Evolutionary conservation across 1,284 basidiomycete species (phyloP), one percentile per base, ranked within the genome.

Genomic region (Omphalotus olearius): DNA sequence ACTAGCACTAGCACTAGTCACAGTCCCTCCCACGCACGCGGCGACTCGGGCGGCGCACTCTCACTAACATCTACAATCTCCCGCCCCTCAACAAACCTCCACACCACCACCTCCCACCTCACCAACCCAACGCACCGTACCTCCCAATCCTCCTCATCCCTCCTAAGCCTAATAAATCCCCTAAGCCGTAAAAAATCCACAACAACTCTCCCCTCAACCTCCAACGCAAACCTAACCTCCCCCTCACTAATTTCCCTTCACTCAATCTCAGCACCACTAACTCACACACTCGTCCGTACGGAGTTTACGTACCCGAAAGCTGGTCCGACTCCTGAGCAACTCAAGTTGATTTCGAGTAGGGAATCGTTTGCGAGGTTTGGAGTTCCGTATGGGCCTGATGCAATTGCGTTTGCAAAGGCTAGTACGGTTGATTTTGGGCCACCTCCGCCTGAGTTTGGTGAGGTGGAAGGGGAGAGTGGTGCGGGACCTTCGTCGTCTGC

Each of bases 271-370:
- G 56, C 74, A 5, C 79, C 79, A 6, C 68, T 81, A 2, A 70
- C 76, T 4, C 78, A 80, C 57, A 80, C 79, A 2, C 63, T 73
- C 13, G 60, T 72, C 7, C 71, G 76, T 11, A 76, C 79, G 7
- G 73, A 76, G 57, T 77, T 79, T 54, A 72, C 70, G 1, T 79
- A 76, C 51, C 78, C 79, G 2, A 73, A 69, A 53, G 59, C 69
- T 16, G 75, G 75, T 0, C 74, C 74, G 4, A 82, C 79, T 1
- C 72, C 77, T 0, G 76, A 80, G 52, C 79, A 82, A 54, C 58
- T 82, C 45, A 75, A 69, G 54, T 65, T 79, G 41, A 75, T 82
- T 39, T 71, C 72, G 23, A 75, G 73, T 2, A 60, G 71, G 38
- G 77, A 79, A 51, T 67, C 68, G 2, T 67, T 80, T 46, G 69